A percentile compares a stretch with the other conserved stretches of the same genome.
These are phyloP conservation scores for Ophiostoma quercus DNA, from an alignment of 2,329 filamentous ascomycete genomes.

Conservation along the genomic window DNA sequence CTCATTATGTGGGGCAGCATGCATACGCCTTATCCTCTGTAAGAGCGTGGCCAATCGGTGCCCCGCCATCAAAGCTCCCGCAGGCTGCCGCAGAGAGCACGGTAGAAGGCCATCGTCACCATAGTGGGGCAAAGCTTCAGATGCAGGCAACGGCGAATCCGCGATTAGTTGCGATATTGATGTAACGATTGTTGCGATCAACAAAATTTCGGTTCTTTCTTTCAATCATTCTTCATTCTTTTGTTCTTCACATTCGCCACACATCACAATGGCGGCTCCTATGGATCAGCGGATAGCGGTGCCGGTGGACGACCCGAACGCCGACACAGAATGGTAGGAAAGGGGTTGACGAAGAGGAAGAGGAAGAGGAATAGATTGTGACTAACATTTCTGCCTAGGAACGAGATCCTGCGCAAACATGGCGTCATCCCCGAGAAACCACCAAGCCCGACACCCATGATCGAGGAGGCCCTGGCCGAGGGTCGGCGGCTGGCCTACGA, in stretches of 20 bases:
- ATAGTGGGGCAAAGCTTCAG: slow-evolving; percentile 7
- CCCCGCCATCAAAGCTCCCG: slow-evolving; percentile 6
- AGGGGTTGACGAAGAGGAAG: background rate
- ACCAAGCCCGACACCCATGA: slow-evolving; percentile 88
- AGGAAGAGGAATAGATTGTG: slow-evolving; percentile 5
- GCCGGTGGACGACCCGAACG: slow-evolving; percentile 89
- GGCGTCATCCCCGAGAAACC: slow-evolving; percentile 97
- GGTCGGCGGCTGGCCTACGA: slow-evolving; percentile 80
- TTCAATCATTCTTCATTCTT: background rate
- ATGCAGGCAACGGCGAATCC: background rate
- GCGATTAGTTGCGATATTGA: background rate
- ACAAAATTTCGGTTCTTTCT: too few species aligned
- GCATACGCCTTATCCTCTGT: background rate
- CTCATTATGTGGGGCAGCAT: background rate
- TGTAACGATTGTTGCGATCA: background rate
- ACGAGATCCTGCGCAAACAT: slow-evolving; percentile 95
- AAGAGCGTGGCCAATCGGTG: background rate
- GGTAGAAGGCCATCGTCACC: slow-evolving; percentile 3
- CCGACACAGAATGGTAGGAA: slow-evolving; percentile 90
- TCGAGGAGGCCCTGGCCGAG: slow-evolving; percentile 87
- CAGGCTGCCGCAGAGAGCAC: slow-evolving; percentile 3
- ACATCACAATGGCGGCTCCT: slow-evolving; percentile 52
- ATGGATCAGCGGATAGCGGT: slow-evolving; percentile 65
- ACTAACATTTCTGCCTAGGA: slow-evolving; percentile 56
- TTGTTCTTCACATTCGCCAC: background rate